Base-by-base conservation (phyloP, 2,329 filamentous ascomycete genomes). In the Ceratocystis cacaofunesta region DNA sequence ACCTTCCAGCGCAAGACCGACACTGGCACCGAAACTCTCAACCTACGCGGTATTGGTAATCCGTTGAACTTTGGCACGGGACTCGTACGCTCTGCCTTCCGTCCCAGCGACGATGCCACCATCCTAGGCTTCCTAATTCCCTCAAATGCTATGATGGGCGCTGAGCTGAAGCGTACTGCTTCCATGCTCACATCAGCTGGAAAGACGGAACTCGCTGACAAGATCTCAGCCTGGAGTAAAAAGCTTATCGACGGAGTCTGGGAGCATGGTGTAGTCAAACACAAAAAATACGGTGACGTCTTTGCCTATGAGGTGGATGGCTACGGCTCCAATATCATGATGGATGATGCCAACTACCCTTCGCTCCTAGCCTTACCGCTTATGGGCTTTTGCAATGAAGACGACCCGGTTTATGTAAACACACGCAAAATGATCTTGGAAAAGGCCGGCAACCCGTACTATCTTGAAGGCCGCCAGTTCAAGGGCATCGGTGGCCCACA, bases 51-150 rank as follows among this genome's bases (percentile, higher is more conserved):
- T 1, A 79, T 91, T 28, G 94, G 94, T n/a, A 99, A 99, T 73
- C 94, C 94, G 0, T 78, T 99, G 17, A 92, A 90, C 70, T 81
- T 79, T 69, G 89, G 86, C 19, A 96, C 94, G 0, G 91, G 90
- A 0, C 82, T 99, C 1, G 82, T 97, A 61, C 85, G 94, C 67
- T 95, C 90, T 50, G 92, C 94, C 0, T 99, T 99, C 77, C 84
- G 94, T 1, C 94, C 94, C 3, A 95, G 90, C 69, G 94, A 99
- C 71, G 94, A 99, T 74, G 90, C 94, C 2, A 95, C 91, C 0
- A 96, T 94, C 46, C 79, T 99, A 2, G 92, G 92, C 57, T 99
- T 90, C 78, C 90, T 96, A 73, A 95, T 99, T 70, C 94, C 94
- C 0, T 87, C 90, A 46, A 99, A 99, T 72, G 94, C 94, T 28